These are phyloP conservation scores for Ramichloridium luteum DNA, from an alignment of 2,329 filamentous ascomycete genomes.

Conservation along the genomic window DNA sequence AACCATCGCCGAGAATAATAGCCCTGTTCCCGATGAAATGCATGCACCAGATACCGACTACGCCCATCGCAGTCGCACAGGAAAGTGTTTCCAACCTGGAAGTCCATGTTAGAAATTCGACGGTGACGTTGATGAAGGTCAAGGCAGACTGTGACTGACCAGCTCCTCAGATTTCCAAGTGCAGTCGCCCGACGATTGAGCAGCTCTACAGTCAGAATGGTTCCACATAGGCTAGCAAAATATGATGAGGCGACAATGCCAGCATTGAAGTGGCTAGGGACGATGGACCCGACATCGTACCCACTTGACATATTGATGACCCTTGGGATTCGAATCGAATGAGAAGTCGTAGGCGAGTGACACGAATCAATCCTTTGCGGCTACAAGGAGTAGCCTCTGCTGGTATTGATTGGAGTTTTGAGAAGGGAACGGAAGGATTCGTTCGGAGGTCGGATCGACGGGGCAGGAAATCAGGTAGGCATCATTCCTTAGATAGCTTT, in stretches of 20 bases:
- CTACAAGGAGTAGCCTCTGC: background rate
- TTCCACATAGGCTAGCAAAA: slow-evolving; percentile 60
- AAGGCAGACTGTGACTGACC: slow-evolving; percentile 13
- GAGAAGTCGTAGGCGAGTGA: background rate
- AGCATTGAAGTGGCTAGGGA: slow-evolving; percentile 32
- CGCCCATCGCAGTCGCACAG: slow-evolving; percentile 33
- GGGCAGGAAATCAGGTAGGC: background rate
- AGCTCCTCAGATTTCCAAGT: slow-evolving; percentile 20
- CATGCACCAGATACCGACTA: slow-evolving; percentile 45
- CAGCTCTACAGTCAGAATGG: slow-evolving; percentile 67
- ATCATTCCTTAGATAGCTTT: too few species aligned
- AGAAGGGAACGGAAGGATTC: too few species aligned
- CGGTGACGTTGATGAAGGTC: background rate
- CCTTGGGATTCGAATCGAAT: too few species aligned
- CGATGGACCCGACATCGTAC: slow-evolving; percentile 7
- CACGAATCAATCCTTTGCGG: background rate
- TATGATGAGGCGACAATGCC: slow-evolving; percentile 58
- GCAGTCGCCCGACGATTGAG: slow-evolving; percentile 47
- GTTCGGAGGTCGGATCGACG: background rate
- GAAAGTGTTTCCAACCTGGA: slow-evolving; percentile 31
- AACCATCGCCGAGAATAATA: slow-evolving; percentile 55
- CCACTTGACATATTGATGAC: background rate
- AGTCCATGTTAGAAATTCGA: slow-evolving; percentile 2
- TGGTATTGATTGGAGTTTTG: too few species aligned
- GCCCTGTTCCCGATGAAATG: slow-evolving; percentile 77